Conservation (phyloP, 2,329 filamentous ascomycete species). For the Ophiostoma ips region DNA sequence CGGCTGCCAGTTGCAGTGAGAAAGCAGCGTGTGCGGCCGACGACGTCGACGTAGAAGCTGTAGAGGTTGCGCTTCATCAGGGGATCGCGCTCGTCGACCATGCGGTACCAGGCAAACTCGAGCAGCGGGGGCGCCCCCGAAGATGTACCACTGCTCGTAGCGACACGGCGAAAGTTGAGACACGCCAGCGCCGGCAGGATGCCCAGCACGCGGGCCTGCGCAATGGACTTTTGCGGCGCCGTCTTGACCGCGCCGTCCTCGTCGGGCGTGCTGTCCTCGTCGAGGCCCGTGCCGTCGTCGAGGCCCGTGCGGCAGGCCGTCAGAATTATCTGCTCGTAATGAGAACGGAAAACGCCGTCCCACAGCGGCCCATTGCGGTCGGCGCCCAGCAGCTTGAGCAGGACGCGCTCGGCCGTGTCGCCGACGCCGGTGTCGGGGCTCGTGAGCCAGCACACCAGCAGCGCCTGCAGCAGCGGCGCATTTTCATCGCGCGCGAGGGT, state of each 20-base stretch:
- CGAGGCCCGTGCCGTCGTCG: neutral
- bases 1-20: neutral
- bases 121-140: no score
- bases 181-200: constrained; percentile 35
- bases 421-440: constrained; percentile 40
- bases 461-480: constrained; percentile 28
- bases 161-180: constrained; percentile 32
- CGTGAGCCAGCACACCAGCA: constrained; percentile 39
- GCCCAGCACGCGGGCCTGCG: constrained; percentile 39
- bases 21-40: neutral
- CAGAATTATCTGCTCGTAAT: neutral
- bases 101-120: constrained; percentile 35
- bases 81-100: constrained; percentile 35
- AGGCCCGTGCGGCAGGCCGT: neutral
- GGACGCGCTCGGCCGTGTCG: constrained; percentile 34
- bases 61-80: constrained; percentile 35
- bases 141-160: no score
- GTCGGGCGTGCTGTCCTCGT: neutral
- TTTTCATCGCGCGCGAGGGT: neutral
- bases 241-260: neutral
- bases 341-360: no score
- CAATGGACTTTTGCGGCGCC: constrained; percentile 17
- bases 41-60: neutral
- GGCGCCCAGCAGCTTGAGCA: constrained; percentile 36
- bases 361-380: no score